Percentiles rank a stretch among this genome's conserved stretches.
phyloP scores from a whole-genome alignment of 345 rosid genomes.

The Erysimum cheiranthoides region DNA sequence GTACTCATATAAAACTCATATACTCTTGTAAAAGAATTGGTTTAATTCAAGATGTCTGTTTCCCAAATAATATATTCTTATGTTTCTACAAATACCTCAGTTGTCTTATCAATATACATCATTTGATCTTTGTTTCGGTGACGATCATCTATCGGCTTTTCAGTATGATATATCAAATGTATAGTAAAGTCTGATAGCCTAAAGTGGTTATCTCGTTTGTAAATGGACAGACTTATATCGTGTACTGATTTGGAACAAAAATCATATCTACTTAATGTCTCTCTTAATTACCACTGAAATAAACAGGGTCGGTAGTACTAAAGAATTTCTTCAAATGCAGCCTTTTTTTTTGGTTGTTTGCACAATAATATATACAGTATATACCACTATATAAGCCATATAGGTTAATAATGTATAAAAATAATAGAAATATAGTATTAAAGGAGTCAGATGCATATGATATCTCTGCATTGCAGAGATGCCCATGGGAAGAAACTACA shows the following conservation, averaged over 20 bases:
- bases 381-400: constrained; percentile 3
- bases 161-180: neutral
- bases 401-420: constrained; percentile 17
- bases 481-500: constrained; percentile 42
- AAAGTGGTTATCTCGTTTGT: constrained; percentile 23
- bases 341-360: neutral
- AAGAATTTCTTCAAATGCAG: neutral
- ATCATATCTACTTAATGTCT: constrained; percentile 16
- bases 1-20: too few species aligned
- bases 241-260: constrained; percentile 35
- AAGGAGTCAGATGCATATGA: constrained; percentile 46
- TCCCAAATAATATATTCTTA: neutral
- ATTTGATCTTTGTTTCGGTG: neutral
- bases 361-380: neutral
- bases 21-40: neutral
- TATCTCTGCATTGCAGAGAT: constrained; percentile 39
- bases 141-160: neutral
- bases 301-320: constrained; percentile 8
- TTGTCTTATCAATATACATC: constrained; percentile 17
- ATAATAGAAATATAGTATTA: constrained; percentile 20
- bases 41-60: neutral
- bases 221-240: constrained; percentile 19
- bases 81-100: constrained; percentile 11
- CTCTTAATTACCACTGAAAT: neutral
- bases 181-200: constrained; percentile 4